Evolutionary conservation across 306 rosid species (phyloP), one percentile per base, ranked within the genome.

Genomic region (Inga leiocalycina): DNA sequence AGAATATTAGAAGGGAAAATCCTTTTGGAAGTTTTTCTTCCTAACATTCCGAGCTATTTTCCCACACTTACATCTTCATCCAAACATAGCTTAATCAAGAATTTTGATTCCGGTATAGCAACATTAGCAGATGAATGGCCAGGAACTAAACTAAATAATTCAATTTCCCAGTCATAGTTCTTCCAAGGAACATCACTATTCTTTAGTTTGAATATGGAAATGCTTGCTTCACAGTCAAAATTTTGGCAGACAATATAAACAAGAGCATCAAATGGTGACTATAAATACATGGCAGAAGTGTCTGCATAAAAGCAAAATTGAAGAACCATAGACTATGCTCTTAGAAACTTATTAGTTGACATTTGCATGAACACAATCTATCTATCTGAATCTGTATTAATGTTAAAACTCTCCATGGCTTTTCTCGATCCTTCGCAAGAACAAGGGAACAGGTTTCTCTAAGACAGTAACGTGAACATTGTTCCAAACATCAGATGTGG

Each of bases 401-500:
- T 27, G 51, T 76, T 62, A 62, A 89, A 72, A 82, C 62, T 82
- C 84, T 69, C 86, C 89, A 7, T 22, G 80, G 37, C 83, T 83
- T 46, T 43, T 89, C 84, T 85, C 75, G 72, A 84, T 80, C 84
- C 92, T 90, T 41, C 76, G 75, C 12, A 91, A 27, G 73, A 34
- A 32, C 79, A 92, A 84, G 1, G 93, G 85, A 44, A 91, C 89
- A 0, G 88, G 86, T 20, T 76, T 78, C 66, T 92, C 88, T 86
- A 91, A 62, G 39, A 91, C 83, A 0, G 97, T 44, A 17, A 93
- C 94, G 2, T 91, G 88, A 82, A 92, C 46, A 45, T 87, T 84
- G 84, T 91, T 88, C 94, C 94, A 91, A 83, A 84, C 88, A 27
- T 92, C 92, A 2, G 90, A 13, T 46, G 79, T 84, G 6, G 94